Percentiles rank a stretch among this genome's conserved stretches.
phyloP scores from a whole-genome alignment of 257 asterid species.

The Osmanthus fragrans region DNA sequence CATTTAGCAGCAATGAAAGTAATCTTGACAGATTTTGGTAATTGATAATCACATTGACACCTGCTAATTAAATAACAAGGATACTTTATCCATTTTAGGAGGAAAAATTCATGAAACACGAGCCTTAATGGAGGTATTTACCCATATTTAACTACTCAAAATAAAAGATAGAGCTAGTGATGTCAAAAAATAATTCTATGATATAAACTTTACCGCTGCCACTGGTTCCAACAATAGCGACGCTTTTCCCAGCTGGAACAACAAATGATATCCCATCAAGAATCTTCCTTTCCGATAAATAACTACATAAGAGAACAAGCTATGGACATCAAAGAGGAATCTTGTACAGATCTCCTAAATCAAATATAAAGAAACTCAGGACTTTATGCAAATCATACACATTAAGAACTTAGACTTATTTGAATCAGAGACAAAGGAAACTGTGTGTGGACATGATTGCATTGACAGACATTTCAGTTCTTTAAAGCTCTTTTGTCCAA shows the following conservation, averaged over 20 bases:
- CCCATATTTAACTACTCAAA: slow-evolving; percentile 12
- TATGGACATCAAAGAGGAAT: slow-evolving; percentile 24
- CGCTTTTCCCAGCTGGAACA: slow-evolving; percentile 97
- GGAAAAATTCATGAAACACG: slow-evolving; percentile 6
- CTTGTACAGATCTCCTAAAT: neutral
- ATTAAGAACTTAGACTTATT: slow-evolving; percentile 14
- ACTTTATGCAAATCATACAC: neutral
- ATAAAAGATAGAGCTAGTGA: slow-evolving; percentile 21
- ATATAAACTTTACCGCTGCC: slow-evolving; percentile 81
- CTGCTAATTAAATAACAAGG: neutral
- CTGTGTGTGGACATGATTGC: neutral
- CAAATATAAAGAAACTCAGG: slow-evolving; percentile 1
- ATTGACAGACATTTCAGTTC: neutral
- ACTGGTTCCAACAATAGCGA: slow-evolving; percentile 99
- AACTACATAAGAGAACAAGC: slow-evolving; percentile 49
- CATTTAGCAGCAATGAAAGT: slow-evolving; percentile 10
- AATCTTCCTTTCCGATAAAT: slow-evolving; percentile 83
- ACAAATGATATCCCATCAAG: slow-evolving; percentile 85
- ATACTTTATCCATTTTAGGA: slow-evolving; percentile 16
- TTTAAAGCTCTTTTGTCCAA: neutral
- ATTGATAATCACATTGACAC: slow-evolving; percentile 8
- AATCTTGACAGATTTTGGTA: slow-evolving; percentile 16
- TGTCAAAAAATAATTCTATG: slow-evolving; percentile 18
- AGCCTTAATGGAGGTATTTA: neutral
- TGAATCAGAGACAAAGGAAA: neutral